A percentile compares a stretch with the other conserved stretches of the same genome.
phyloP scores from a whole-genome alignment of 352 stramenopile genomes.

The Globisporangium barbulae region DNA sequence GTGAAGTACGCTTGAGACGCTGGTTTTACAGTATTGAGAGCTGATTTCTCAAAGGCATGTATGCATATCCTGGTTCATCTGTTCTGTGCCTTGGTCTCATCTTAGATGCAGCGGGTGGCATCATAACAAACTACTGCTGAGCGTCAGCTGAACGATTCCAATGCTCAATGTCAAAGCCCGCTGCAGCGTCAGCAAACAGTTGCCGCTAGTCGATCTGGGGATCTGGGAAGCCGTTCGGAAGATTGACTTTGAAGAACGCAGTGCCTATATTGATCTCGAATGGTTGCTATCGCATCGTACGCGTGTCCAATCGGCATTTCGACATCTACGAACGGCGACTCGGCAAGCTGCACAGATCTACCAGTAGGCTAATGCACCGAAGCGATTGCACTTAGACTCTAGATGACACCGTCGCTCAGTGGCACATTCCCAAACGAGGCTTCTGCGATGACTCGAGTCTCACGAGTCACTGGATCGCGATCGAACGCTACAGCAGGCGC shows the following conservation, averaged over 20 bases:
- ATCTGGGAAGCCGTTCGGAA: neutral
- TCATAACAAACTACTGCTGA: neutral
- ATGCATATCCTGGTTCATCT: neutral
- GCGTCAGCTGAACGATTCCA: neutral
- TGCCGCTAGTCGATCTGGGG: neutral
- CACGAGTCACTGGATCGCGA: neutral
- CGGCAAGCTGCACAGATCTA: neutral
- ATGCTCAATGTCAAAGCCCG: neutral
- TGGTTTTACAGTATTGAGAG: neutral
- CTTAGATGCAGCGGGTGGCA: neutral
- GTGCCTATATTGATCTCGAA: neutral
- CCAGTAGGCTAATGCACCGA: neutral
- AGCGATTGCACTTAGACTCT: neutral
- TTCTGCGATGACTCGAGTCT: neutral
- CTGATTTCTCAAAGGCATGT: no score
- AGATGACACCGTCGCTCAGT: neutral
- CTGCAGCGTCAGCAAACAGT: neutral
- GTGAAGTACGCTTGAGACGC: constrained; percentile 76
- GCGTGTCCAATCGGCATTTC: neutral
- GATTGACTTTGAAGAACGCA: neutral
- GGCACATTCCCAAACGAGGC: neutral
- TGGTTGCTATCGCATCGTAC: neutral
- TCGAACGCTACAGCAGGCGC: neutral
- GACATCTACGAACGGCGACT: neutral
- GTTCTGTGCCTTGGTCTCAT: neutral